These are phyloP conservation scores for Picea mariana DNA, from an alignment of 83 land plant genomes.

Conservation along the genomic window DNA sequence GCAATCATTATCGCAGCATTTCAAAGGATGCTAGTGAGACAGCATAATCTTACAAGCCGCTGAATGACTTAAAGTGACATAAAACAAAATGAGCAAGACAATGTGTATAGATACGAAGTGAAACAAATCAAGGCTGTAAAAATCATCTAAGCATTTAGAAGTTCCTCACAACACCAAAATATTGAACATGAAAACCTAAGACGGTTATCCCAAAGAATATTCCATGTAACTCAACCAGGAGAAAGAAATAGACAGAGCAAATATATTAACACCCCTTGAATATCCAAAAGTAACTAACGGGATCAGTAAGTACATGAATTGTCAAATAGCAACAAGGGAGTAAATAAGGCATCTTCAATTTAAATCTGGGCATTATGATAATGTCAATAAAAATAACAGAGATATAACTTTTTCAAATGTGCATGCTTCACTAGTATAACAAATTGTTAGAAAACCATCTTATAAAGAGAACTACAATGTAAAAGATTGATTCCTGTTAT, in stretches of 20 bases:
- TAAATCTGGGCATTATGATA: not conserved
- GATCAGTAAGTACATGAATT: no score
- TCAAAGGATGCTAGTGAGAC: not conserved
- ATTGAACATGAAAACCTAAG: no score
- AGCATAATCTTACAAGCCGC: not conserved
- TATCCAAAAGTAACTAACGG: not conserved
- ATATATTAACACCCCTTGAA: not conserved
- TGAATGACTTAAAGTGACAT: not conserved
- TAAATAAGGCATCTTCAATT: not conserved
- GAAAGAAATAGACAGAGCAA: not conserved
- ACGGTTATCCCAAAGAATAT: not conserved
- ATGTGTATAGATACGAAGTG: not conserved
- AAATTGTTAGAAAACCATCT: not conserved
- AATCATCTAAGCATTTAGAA: not conserved
- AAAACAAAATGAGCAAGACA: not conserved
- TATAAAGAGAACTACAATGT: not conserved
- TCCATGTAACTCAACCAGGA: not conserved
- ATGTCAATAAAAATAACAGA: not conserved
- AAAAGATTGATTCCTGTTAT: not conserved
- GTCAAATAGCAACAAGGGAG: not conserved
- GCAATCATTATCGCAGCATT: not conserved
- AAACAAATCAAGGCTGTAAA: not conserved
- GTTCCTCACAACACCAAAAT: not conserved
- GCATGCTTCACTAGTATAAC: not conserved
- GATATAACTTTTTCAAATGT: not conserved